Evolutionary conservation across 345 rosid species (phyloP).

Genomic region (Turritis glabra): DNA sequence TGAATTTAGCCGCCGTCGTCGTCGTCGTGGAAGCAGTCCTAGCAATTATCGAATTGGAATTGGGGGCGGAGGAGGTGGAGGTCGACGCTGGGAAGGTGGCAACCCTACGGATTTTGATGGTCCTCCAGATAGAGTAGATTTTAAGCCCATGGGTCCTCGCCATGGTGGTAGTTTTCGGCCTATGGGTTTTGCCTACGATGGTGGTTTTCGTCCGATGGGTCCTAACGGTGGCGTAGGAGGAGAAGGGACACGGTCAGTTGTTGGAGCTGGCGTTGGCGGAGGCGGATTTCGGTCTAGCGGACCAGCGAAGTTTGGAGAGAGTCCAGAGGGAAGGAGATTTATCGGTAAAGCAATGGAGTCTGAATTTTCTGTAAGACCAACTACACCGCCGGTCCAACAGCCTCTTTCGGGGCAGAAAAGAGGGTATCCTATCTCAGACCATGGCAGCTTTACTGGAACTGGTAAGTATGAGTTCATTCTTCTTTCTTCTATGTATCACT

Average conservation of each 20-base stretch:
- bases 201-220: constrained; percentile 41
- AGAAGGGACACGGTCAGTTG: neutral
- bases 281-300: constrained; percentile 42
- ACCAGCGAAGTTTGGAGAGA: constrained; percentile 40
- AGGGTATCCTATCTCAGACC: constrained; percentile 48
- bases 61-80: constrained; percentile 42
- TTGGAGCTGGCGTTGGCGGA: constrained; percentile 28
- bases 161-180: constrained; percentile 39
- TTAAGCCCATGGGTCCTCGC: constrained; percentile 41
- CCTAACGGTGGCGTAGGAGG: constrained; percentile 8
- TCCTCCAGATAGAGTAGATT: constrained; percentile 39
- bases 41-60: constrained; percentile 47
- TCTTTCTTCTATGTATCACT: neutral
- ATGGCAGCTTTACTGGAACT: constrained; percentile 52
- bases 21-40: constrained; percentile 69
- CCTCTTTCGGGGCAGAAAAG: constrained; percentile 69
- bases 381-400: constrained; percentile 32
- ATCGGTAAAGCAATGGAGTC: constrained; percentile 37
- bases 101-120: constrained; percentile 54
- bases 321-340: constrained; percentile 17
- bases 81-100: constrained; percentile 52
- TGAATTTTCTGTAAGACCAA: constrained; percentile 29
- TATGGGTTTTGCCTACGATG: constrained; percentile 12
- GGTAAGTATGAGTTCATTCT: constrained; percentile 30
- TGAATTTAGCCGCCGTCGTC: constrained; percentile 44